These are phyloP conservation scores for Plasmopara muralis DNA, from an alignment of 352 stramenopile species.

Conservation along the genomic window DNA sequence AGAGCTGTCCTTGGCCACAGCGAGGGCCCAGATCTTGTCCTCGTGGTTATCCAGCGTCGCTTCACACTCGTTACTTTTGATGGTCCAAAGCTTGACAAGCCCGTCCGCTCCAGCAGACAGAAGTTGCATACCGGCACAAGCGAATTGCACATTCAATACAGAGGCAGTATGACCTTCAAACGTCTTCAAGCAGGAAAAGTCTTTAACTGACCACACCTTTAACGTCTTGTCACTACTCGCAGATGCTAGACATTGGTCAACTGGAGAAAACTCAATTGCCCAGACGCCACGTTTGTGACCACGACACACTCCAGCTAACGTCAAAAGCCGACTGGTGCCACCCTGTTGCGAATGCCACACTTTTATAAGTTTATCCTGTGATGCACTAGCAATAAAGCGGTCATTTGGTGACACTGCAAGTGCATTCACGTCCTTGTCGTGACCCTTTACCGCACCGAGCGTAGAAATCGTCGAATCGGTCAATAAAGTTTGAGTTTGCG, in stretches of 20 bases:
- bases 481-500: constrained; percentile 26
- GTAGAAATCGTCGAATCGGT: constrained; percentile 45
- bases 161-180: constrained; percentile 93
- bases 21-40: constrained; percentile 97
- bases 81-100: constrained; percentile 97
- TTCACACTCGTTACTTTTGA: constrained; percentile 97
- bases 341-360: constrained; percentile 86
- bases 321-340: constrained; percentile 65
- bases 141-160: constrained; percentile 86
- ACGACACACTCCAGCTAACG: constrained; percentile 87
- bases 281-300: constrained; percentile 98
- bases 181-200: constrained; percentile 95
- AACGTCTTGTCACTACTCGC: constrained; percentile 95
- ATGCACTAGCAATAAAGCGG: constrained; percentile 94
- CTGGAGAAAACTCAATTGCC: constrained; percentile 94
- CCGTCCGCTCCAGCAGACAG: constrained; percentile 94
- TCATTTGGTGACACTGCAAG: constrained; percentile 95
- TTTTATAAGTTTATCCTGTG: constrained; percentile 98
- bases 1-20: constrained; percentile 79
- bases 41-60: constrained; percentile 94
- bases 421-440: constrained; percentile 97
- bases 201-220: constrained; percentile 95
- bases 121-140: constrained; percentile 89
- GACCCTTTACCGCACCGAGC: constrained; percentile 72
- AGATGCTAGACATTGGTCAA: constrained; percentile 94